Conservation (phyloP, 2,329 filamentous ascomycete species). For the Pyricularia sp. region DNA sequence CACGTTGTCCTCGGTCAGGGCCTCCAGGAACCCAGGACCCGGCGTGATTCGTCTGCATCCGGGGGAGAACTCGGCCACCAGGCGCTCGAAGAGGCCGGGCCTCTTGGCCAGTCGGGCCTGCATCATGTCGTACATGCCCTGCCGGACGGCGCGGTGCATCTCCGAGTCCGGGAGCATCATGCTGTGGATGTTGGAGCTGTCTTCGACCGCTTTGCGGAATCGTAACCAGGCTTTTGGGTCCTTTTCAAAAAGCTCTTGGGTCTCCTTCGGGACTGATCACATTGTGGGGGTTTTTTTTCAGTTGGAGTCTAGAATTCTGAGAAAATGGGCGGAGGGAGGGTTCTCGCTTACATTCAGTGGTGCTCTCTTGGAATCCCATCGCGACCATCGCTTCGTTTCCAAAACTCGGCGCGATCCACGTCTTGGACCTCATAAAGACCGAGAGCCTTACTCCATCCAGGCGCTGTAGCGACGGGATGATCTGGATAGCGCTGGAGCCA, state of each 20-base stretch:
- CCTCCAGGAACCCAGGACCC: conserved; percentile 32
- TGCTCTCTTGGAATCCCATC: conserved; percentile 26
- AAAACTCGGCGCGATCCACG: conserved; percentile 35
- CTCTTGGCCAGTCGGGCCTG: conserved; percentile 24
- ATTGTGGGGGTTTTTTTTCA: too few relatives aligned
- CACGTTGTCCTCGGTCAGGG: conserved; percentile 27
- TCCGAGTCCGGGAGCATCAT: conserved; percentile 10
- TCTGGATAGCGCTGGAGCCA: conserved; percentile 39
- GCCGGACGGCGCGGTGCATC: conserved; percentile 19
- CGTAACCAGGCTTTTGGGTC: conserved; percentile 24
- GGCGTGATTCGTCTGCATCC: conserved; percentile 33
- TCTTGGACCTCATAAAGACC: conserved; percentile 34
- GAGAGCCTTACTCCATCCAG: conserved; percentile 25
- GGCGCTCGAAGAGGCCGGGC: conserved; percentile 27
- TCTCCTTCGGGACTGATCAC: conserved; percentile 22
- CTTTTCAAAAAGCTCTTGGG: conserved; percentile 21
- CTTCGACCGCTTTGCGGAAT: conserved; percentile 31
- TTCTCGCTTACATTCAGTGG: conserved; percentile 26
- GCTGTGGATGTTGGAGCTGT: conserved; percentile 25
- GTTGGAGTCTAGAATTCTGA: too few relatives aligned
- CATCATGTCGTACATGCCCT: conserved; percentile 24
- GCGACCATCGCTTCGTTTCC: conserved; percentile 29
- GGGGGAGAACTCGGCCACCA: conserved; percentile 29
- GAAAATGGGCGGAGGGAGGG: too few relatives aligned
- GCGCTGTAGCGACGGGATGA: conserved; percentile 34